Conservation (phyloP, 306 rosid species). For the Medicago truncatula region DNA sequence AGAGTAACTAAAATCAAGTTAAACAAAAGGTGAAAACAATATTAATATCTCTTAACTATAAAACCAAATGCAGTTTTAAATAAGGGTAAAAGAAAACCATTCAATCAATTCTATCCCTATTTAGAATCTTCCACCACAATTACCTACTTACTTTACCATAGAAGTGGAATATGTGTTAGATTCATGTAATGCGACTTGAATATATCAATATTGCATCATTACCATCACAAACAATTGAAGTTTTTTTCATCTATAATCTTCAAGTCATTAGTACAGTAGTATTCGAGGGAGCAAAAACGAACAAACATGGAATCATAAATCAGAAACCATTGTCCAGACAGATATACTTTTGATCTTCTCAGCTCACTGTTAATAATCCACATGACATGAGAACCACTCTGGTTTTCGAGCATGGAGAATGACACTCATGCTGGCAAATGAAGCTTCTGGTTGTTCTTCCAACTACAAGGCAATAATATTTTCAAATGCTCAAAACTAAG, state of each 20-base stretch:
- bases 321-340: conserved; percentile 46
- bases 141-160: conserved; percentile 21
- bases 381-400: conserved; percentile 32
- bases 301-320: conserved; percentile 40
- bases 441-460: conserved; percentile 88
- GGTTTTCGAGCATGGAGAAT: conserved; percentile 35
- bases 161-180: not conserved
- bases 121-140: not conserved
- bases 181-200: not conserved
- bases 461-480: conserved; percentile 58
- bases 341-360: conserved; percentile 35
- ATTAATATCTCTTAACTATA: not conserved
- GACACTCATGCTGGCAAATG: conserved; percentile 77
- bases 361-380: conserved; percentile 38
- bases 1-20: not conserved
- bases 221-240: conserved; percentile 31
- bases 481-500: conserved; percentile 29
- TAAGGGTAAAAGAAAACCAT: not conserved
- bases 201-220: conserved; percentile 35
- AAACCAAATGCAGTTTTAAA: conserved; percentile 3
- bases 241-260: conserved; percentile 34
- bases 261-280: conserved; percentile 48
- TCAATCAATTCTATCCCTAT: not conserved
- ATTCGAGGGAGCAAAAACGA: conserved; percentile 43
- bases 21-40: not conserved